Base-by-base conservation (phyloP, 192 early-diverging fungal genomes). In the Backusella luteola region DNA sequence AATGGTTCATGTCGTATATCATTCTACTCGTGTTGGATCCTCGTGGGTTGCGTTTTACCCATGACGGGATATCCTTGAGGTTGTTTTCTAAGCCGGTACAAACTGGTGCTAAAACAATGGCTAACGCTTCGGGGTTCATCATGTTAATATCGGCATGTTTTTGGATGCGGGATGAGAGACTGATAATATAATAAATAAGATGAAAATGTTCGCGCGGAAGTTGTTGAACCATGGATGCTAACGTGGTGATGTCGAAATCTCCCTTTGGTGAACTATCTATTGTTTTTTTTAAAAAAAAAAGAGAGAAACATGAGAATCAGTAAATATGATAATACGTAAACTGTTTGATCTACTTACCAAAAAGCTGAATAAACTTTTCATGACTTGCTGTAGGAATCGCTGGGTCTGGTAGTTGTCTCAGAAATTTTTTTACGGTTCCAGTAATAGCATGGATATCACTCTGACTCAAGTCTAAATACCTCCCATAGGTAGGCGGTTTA, bases 371-470 rank as follows among this genome's bases (percentile, higher is more conserved):
- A 42, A 73, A 81, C 35, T 69, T 39, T 17, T 68, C 56, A 26
- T 81, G 80, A 39, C 53, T 71, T 29, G 66, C 72, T 23, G 11
- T 67, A 21, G 80, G 80, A 23, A 82, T 78, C 15, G 75, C 80
- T 29, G 80, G 71, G 9, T 71, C 69, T 32, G 80, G 80, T n/a
- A 82, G 32, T n/a, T 74, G 66, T 26, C 68, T 56, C 38, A 82
- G 38, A 69, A 76, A 82, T 42, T 78, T 75, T 66, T 82, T 82
- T 0, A 82, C 63, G 6, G 75, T 56, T 46, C 76, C 71, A n/a
- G 80, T 78, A 38, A 82, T 78, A 36, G 80, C 67, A 69, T 82
- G 80, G 23, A 82, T 82, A 32, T 82, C 77, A 63, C 71, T 73
- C 35, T 66, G 19, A 36, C 73, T 49, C 49, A 82, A 71, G 26